These are phyloP conservation scores for Podospora anserina DNA, from an alignment of 495 filamentous ascomycete species.

Conservation along the genomic window DNA sequence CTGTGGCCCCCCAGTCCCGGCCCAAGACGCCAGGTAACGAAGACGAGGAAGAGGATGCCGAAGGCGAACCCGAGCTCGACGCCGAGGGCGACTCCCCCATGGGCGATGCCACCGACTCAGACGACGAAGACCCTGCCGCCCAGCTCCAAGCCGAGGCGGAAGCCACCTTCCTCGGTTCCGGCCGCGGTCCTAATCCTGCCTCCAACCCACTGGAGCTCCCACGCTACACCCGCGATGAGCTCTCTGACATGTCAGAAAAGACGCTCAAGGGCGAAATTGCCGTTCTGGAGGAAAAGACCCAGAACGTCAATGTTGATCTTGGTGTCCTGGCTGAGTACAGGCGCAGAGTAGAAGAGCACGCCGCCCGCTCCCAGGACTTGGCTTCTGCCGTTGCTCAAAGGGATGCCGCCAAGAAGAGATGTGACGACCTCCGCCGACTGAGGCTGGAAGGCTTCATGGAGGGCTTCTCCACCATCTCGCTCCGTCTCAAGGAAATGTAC, in stretches of 20 bases:
- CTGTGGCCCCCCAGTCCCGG: neutral
- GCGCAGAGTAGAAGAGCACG: constrained; percentile 81
- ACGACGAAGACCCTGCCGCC: constrained; percentile 19
- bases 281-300: constrained; percentile 85
- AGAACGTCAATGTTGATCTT: constrained; percentile 84
- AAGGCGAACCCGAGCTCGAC: constrained; percentile 11
- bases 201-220: constrained; percentile 58
- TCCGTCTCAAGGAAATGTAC: constrained; percentile 98
- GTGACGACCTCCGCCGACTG: constrained; percentile 84
- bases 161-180: constrained; percentile 27
- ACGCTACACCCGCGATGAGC: constrained; percentile 82
- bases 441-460: constrained; percentile 98
- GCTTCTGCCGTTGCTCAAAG: constrained; percentile 68
- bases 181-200: neutral
- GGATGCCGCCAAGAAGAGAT: constrained; percentile 81
- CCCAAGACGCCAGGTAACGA: neutral
- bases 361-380: constrained; percentile 75
- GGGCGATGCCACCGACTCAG: constrained; percentile 22
- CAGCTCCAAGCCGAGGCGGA: constrained; percentile 24
- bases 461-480: constrained; percentile 90
- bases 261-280: constrained; percentile 84
- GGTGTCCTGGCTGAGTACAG: constrained; percentile 91
- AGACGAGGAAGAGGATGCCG: constrained; percentile 23
- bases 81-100: constrained; percentile 18
- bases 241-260: constrained; percentile 88